Evolutionary conservation across 2,329 filamentous ascomycete genomes (phyloP).

Genomic region (Fusarium luffae): DNA sequence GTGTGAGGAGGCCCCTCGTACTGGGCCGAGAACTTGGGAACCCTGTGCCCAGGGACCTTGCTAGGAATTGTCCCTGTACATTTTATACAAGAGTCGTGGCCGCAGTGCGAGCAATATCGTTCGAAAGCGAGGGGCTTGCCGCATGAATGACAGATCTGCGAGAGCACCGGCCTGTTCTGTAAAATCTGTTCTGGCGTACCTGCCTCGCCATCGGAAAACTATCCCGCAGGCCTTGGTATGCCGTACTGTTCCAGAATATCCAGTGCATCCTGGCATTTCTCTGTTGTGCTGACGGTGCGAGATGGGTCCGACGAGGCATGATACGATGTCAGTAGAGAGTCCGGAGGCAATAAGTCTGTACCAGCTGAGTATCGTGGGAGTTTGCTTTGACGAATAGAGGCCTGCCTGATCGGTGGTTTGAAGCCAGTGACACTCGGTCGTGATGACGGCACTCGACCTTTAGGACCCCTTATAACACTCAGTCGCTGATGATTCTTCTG

Average conservation of each 20-base stretch:
- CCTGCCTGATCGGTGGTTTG: conserved; percentile 3
- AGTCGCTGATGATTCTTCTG: conserved; percentile 19
- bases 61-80: conserved; percentile 55
- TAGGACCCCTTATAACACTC: not conserved
- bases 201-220: conserved; percentile 57
- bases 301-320: conserved; percentile 30
- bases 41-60: conserved; percentile 10
- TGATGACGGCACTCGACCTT: conserved; percentile 1
- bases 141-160: conserved; percentile 63
- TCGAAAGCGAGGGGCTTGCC: conserved; percentile 53
- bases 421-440: conserved; percentile 24
- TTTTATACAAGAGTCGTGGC: conserved; percentile 61
- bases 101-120: conserved; percentile 59
- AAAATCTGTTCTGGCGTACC: conserved; percentile 13
- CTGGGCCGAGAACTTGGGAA: not conserved
- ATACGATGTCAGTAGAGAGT: conserved; percentile 7
- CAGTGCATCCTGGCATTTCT: conserved; percentile 56
- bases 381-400: not conserved
- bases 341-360: conserved; percentile 6
- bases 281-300: conserved; percentile 49
- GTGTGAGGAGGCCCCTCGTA: conserved; percentile 11
- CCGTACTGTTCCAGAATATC: conserved; percentile 61
- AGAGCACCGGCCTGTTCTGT: conserved; percentile 36
- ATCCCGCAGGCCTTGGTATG: conserved; percentile 58
- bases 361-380: conserved; percentile 1